Evolutionary conservation across 1,139 yeast species (phyloP).

Genomic region (Geotrichum reessii): DNA sequence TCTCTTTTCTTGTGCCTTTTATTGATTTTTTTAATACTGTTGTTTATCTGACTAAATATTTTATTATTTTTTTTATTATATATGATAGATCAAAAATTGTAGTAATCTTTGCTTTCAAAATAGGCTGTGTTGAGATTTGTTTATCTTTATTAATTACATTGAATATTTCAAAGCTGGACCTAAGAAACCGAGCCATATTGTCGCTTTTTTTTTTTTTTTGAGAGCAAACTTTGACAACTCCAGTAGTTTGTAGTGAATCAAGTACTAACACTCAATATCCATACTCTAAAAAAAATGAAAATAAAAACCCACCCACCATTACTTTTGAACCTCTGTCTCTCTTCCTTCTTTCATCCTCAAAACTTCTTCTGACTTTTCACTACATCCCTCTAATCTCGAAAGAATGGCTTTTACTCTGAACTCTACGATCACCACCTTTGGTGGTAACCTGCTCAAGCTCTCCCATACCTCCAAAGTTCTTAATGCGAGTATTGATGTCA

Average conservation of each 20-base stretch:
- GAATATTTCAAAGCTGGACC: not conserved
- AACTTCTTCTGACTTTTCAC: not conserved
- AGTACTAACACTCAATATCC: not conserved
- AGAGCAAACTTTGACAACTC: not conserved
- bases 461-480: constrained; percentile 64
- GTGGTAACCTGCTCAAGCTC: constrained; percentile 71
- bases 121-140: too few relatives aligned
- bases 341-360: not conserved
- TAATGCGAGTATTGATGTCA: constrained; percentile 73
- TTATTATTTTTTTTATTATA: too few relatives aligned
- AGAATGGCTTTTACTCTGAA: constrained; percentile 42
- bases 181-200: not conserved
- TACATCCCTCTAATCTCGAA: not conserved
- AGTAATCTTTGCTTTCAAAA: too few relatives aligned
- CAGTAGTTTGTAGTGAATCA: not conserved
- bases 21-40: too few relatives aligned
- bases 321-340: not conserved
- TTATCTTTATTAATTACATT: not conserved
- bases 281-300: not conserved
- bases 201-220: not conserved
- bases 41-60: not conserved
- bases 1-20: too few relatives aligned
- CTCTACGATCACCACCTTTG: constrained; percentile 59
- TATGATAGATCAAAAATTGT: too few relatives aligned
- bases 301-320: not conserved